A percentile compares a stretch with the other conserved stretches of the same genome.
Conservation (phyloP, 2,329 filamentous ascomycete species). For the Cucurbitaria berberidis region DNA sequence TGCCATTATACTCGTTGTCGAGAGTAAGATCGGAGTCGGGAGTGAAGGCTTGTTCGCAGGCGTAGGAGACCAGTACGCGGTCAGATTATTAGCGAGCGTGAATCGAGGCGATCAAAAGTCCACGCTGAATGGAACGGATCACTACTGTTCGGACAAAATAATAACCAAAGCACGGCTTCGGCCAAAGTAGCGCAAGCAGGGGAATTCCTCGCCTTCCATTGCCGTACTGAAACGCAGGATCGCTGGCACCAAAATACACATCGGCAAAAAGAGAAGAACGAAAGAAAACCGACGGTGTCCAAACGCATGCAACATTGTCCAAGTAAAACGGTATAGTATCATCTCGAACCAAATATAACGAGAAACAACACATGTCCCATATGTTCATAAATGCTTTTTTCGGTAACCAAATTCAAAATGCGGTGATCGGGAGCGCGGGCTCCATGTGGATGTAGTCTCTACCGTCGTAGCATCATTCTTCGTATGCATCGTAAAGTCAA, state of each 20-base stretch:
- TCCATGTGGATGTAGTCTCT: conserved; percentile 46
- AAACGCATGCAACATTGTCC: conserved; percentile 4
- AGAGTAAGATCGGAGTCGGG: background rate
- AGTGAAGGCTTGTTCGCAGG: background rate
- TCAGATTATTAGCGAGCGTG: background rate
- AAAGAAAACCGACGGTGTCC: conserved; percentile 3
- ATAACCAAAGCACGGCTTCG: background rate
- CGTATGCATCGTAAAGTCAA: conserved; percentile 48
- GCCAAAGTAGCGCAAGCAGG: background rate
- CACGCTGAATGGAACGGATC: background rate
- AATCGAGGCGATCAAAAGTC: background rate
- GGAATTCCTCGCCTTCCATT: conserved; percentile 14
- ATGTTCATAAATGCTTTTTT: conserved; percentile 45
- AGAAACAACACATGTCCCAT: conserved; percentile 24
- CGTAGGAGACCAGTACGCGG: background rate
- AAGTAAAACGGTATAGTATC: conserved; percentile 2
- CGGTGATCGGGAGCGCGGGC: conserved; percentile 39
- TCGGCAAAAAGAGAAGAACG: background rate
- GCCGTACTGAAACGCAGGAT: conserved; percentile 11
- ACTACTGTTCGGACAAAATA: background rate
- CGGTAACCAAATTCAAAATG: conserved; percentile 40
- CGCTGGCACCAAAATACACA: conserved; percentile 7
- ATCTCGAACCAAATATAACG: background rate
- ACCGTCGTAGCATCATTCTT: conserved; percentile 51
- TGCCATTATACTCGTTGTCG: background rate